These are phyloP conservation scores for Lichtheimia ornata DNA, from an alignment of 371 early-diverging fungal species.

Conservation along the genomic window DNA sequence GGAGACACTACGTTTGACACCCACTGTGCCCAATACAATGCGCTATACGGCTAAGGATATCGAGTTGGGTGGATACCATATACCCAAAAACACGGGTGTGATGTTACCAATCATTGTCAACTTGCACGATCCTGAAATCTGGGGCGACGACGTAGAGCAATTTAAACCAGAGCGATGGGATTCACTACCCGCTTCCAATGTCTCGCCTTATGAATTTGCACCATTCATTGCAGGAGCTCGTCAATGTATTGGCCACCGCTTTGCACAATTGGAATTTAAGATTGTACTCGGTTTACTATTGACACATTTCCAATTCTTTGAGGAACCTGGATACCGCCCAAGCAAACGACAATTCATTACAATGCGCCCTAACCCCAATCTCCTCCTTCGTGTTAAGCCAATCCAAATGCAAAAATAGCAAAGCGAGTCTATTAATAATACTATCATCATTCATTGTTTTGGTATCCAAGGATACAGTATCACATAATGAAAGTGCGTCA, in stretches of 20 bases:
- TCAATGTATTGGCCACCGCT: constrained; percentile 44
- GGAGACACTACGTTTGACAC: constrained; percentile 52
- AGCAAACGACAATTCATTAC: constrained; percentile 36
- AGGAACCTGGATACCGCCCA: constrained; percentile 35
- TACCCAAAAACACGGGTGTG: constrained; percentile 59
- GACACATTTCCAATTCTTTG: constrained; percentile 35
- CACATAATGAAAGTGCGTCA: no score
- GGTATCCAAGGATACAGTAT: no score
- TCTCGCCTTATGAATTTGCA: constrained; percentile 50
- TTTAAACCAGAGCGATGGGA: constrained; percentile 70
- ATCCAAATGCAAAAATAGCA: not conserved
- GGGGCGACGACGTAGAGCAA: constrained; percentile 68
- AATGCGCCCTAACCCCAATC: constrained; percentile 36
- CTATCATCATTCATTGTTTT: no score
- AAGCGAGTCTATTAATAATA: no score
- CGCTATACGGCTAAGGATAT: constrained; percentile 48
- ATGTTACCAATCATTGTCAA: constrained; percentile 44
- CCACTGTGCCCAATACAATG: constrained; percentile 51
- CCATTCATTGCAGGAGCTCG: constrained; percentile 64
- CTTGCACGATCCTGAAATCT: constrained; percentile 52
- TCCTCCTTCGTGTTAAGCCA: constrained; percentile 23
- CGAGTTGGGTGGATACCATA: constrained; percentile 38
- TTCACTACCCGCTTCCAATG: constrained; percentile 21
- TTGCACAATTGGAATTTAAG: constrained; percentile 47
- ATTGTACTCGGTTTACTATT: constrained; percentile 36